Evolutionary conservation across 2,329 filamentous ascomycete genomes (phyloP).

Genomic region (Fonsecaea pedrosoi): DNA sequence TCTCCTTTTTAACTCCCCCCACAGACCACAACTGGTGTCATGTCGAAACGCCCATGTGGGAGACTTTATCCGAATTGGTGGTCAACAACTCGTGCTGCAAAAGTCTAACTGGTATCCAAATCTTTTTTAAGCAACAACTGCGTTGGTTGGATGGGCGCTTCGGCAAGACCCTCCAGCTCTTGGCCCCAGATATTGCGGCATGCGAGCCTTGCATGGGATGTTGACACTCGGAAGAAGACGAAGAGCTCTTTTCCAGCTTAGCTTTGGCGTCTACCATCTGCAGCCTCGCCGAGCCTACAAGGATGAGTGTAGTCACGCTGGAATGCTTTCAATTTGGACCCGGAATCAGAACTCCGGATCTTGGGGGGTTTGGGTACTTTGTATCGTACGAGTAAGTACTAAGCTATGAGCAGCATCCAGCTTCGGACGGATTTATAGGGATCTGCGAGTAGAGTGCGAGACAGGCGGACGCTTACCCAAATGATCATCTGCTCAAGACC

Average conservation of each 20-base stretch:
- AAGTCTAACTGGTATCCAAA: background rate
- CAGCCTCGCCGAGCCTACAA: background rate
- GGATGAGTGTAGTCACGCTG: background rate
- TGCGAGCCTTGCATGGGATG: slow-evolving; percentile 5
- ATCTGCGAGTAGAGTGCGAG: background rate
- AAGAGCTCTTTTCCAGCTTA: slow-evolving; percentile 8
- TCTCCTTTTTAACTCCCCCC: slow-evolving; percentile 10
- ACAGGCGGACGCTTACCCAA: background rate
- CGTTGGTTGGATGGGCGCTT: slow-evolving; percentile 15
- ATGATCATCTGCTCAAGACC: background rate
- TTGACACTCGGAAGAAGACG: background rate
- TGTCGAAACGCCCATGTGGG: slow-evolving; percentile 12
- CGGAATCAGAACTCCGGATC: background rate
- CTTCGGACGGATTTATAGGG: background rate
- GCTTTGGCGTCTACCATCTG: slow-evolving; percentile 14
- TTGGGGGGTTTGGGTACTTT: background rate
- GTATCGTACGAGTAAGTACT: too few species aligned
- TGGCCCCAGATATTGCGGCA: slow-evolving; percentile 17
- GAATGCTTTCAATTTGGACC: background rate
- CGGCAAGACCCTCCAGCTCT: background rate
- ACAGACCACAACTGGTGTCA: background rate
- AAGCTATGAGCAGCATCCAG: background rate
- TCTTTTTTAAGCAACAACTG: slow-evolving; percentile 4
- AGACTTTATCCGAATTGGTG: background rate
- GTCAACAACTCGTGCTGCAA: background rate